Conservation (phyloP, 306 rosid species). For the Lathyrus aphaca region DNA sequence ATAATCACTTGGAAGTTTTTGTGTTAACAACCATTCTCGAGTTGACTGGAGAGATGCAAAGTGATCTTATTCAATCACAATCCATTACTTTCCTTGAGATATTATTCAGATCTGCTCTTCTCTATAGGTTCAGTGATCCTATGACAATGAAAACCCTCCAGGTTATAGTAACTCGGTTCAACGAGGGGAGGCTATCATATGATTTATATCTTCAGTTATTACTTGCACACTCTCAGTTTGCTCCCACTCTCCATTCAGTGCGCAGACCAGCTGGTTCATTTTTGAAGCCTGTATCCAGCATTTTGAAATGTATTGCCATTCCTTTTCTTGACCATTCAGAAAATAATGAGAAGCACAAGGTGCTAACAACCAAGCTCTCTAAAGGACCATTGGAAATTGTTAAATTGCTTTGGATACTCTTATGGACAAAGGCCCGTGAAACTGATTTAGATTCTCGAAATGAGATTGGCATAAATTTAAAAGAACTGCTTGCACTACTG, state of each 20-base stretch:
- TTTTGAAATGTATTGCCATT: slow-evolving; percentile 64
- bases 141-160: slow-evolving; percentile 64
- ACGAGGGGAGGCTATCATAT: slow-evolving; percentile 59
- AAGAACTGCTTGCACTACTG: slow-evolving; percentile 64
- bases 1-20: slow-evolving; percentile 64
- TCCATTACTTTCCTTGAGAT: slow-evolving; percentile 72
- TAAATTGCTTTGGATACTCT: slow-evolving; percentile 61
- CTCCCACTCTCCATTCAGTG: slow-evolving; percentile 57
- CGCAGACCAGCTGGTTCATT: slow-evolving; percentile 58
- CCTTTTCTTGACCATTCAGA: slow-evolving; percentile 48
- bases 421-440: slow-evolving; percentile 44
- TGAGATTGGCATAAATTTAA: slow-evolving; percentile 58
- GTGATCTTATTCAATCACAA: slow-evolving; percentile 52
- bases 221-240: slow-evolving; percentile 89
- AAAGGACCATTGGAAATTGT: slow-evolving; percentile 64
- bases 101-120: slow-evolving; percentile 69
- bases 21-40: slow-evolving; percentile 62
- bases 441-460: slow-evolving; percentile 52
- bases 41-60: slow-evolving; percentile 53
- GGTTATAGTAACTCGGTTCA: slow-evolving; percentile 52
- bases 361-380: slow-evolving; percentile 41
- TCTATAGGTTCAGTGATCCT: slow-evolving; percentile 73
- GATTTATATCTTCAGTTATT: slow-evolving; percentile 69
- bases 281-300: slow-evolving; percentile 70
- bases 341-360: slow-evolving; percentile 41